Evolutionary conservation across 768 basidiomycete genomes (phyloP).

Genomic region (Collybia nuda): DNA sequence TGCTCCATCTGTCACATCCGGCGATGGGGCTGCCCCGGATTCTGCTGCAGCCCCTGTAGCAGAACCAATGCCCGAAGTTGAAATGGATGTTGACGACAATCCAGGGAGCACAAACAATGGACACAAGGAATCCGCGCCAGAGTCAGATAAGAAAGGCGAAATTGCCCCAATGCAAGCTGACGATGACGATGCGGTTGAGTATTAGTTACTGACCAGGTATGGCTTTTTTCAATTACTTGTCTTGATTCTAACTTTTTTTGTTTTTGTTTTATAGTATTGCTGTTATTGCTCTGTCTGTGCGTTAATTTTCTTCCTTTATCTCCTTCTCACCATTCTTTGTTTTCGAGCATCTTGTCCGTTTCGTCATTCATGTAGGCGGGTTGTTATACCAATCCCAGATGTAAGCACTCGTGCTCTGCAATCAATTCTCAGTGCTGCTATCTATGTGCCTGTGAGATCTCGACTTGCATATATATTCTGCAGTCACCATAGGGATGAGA

Average conservation of each 20-base stretch:
- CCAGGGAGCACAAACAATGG: constrained; percentile 24
- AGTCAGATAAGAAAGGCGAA: constrained; percentile 54
- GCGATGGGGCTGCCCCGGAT: constrained; percentile 10
- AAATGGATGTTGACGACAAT: constrained; percentile 41
- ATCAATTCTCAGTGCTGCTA: too few species aligned
- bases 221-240: neutral
- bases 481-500: too few species aligned
- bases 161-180: constrained; percentile 57
- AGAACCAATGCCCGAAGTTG: constrained; percentile 10
- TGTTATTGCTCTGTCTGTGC: constrained; percentile 24
- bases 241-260: neutral
- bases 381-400: too few species aligned
- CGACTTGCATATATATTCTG: too few species aligned
- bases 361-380: too few species aligned
- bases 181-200: constrained; percentile 82
- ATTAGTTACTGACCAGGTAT: constrained; percentile 40
- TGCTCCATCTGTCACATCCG: neutral
- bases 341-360: constrained; percentile 9
- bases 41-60: neutral
- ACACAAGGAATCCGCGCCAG: constrained; percentile 34
- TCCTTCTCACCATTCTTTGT: constrained; percentile 18
- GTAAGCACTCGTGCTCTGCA: too few species aligned
- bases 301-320: constrained; percentile 22
- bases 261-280: constrained; percentile 8
- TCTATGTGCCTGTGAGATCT: too few species aligned